Evolutionary conservation across 805 yeast species (phyloP).

Genomic region (Hanseniaspora vineae): DNA sequence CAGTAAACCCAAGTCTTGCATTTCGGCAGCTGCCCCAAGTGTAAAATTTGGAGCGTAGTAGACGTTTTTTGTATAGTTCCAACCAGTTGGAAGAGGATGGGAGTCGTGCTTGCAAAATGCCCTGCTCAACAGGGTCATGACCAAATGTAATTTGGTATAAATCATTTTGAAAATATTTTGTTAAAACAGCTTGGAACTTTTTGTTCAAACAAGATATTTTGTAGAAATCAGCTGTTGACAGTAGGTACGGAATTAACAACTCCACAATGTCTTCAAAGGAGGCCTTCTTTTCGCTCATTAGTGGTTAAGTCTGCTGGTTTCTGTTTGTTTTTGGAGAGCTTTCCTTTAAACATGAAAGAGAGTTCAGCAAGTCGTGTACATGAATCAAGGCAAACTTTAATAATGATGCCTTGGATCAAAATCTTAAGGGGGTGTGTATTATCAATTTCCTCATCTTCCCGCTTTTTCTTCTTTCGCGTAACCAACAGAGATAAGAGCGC

Average conservation of each 20-base stretch:
- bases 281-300: neutral
- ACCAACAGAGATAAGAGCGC: too few species aligned
- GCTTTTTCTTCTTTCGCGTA: too few species aligned
- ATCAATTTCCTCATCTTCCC: too few species aligned
- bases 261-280: neutral
- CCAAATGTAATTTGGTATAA: neutral
- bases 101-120: slow-evolving; percentile 7
- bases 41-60: slow-evolving; percentile 13
- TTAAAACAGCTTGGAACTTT: slow-evolving; percentile 18
- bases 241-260: neutral
- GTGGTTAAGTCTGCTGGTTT: neutral
- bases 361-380: too few species aligned
- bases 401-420: too few species aligned
- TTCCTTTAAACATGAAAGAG: too few species aligned
- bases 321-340: neutral
- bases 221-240: slow-evolving; percentile 12
- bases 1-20: slow-evolving; percentile 21
- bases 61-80: slow-evolving; percentile 14
- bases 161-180: slow-evolving; percentile 1
- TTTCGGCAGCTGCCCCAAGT: slow-evolving; percentile 24
- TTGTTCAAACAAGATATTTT: slow-evolving; percentile 21
- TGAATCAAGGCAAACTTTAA: too few species aligned
- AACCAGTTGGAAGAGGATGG: slow-evolving; percentile 15
- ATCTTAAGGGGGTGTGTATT: too few species aligned
- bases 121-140: neutral